Evolutionary conservation across 305 asterid genomes (phyloP).

Genomic region (Fraxinus albicans): DNA sequence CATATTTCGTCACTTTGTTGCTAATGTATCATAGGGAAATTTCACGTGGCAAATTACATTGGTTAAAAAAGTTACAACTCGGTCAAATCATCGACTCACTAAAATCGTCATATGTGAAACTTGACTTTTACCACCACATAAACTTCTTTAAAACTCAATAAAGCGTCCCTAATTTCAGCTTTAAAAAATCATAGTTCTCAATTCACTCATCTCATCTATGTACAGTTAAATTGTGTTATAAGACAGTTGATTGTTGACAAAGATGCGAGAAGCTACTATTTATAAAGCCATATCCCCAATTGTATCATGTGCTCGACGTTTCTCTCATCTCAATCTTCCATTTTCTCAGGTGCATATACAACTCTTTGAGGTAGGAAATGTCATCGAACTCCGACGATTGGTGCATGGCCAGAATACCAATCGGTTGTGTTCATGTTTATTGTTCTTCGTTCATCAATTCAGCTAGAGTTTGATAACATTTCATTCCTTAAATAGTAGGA

Average conservation of each 20-base stretch:
- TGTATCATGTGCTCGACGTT: not conserved
- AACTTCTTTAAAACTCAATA: too few species aligned
- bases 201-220: not conserved
- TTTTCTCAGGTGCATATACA: not conserved
- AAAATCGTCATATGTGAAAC: too few species aligned
- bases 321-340: not conserved
- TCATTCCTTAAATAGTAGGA: not conserved
- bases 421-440: not conserved
- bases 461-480: not conserved
- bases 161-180: too few species aligned
- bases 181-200: not conserved
- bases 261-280: too few species aligned
- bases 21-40: too few species aligned
- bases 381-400: not conserved
- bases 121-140: too few species aligned
- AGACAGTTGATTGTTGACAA: not conserved
- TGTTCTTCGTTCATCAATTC: not conserved
- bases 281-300: not conserved
- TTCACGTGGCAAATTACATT: too few species aligned
- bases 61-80: too few species aligned
- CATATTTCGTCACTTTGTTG: too few species aligned
- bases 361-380: not conserved
- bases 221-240: not conserved
- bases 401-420: not conserved
- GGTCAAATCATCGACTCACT: too few species aligned